Evolutionary conservation across 208 protist species (phyloP).

Genomic region (Leishmania major): DNA sequence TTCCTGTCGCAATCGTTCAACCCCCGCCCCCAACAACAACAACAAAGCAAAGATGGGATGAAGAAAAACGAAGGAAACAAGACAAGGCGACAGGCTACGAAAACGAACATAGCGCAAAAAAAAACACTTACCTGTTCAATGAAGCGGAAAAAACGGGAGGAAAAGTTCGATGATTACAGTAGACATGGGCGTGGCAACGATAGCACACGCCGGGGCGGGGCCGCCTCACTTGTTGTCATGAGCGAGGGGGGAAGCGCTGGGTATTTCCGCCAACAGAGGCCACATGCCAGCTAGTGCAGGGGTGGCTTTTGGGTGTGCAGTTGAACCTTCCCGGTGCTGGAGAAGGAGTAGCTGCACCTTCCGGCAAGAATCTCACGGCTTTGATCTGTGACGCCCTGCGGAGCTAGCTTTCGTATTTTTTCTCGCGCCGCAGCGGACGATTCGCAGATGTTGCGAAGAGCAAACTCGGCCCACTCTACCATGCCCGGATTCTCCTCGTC

Average conservation of each 20-base stretch:
- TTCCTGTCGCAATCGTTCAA: neutral
- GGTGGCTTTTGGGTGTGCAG: conserved; percentile 15
- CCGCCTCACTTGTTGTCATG: neutral
- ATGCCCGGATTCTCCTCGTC: conserved; percentile 91
- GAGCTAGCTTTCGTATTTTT: conserved; percentile 55
- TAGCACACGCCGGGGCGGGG: neutral
- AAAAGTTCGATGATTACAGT: neutral
- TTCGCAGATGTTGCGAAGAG: conserved; percentile 83
- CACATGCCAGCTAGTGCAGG: neutral
- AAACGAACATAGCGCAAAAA: neutral
- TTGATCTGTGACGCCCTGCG: conserved; percentile 52
- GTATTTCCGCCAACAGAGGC: neutral
- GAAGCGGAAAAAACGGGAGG: conserved; percentile 1
- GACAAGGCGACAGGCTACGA: neutral
- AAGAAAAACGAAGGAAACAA: neutral
- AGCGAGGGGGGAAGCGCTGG: neutral
- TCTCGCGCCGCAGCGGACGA: conserved; percentile 54
- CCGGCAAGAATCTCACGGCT: conserved; percentile 51
- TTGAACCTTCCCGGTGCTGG: conserved; percentile 40
- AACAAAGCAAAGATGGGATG: neutral
- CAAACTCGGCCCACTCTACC: conserved; percentile 89
- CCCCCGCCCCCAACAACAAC: no score
- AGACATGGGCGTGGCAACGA: neutral
- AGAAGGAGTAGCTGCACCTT: conserved; percentile 46
- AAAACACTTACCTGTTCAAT: neutral